Conservation (phyloP, 1,284 basidiomycete species). For the Grifola frondosa region DNA sequence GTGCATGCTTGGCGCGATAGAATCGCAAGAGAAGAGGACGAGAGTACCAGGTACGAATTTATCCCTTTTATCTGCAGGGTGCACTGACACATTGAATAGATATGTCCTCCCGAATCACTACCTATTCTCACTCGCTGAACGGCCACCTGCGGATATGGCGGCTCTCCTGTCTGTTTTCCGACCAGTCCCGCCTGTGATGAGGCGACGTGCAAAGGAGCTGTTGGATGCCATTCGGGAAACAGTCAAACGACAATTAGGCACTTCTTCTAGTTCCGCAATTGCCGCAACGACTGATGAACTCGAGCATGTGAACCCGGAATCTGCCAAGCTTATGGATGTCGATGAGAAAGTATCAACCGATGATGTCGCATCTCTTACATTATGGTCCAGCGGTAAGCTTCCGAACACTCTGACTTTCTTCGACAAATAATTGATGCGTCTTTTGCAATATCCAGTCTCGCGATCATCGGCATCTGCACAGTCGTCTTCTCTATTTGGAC, state of each 20-base stretch:
- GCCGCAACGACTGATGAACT: background rate
- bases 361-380: background rate
- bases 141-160: constrained; percentile 60
- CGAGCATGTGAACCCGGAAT: too few species aligned
- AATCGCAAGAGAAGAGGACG: constrained; percentile 83
- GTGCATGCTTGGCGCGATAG: constrained; percentile 88
- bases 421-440: too few species aligned
- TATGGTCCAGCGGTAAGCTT: constrained; percentile 26
- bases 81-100: constrained; percentile 34
- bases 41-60: constrained; percentile 68
- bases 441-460: too few species aligned
- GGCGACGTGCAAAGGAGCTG: constrained; percentile 60
- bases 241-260: constrained; percentile 36
- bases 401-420: background rate
- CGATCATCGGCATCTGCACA: constrained; percentile 11
- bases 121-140: constrained; percentile 68
- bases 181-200: constrained; percentile 59
- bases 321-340: constrained; percentile 5
- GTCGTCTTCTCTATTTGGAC: constrained; percentile 28
- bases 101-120: constrained; percentile 75
- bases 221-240: constrained; percentile 57
- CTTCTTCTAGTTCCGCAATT: too few species aligned
- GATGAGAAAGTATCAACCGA: constrained; percentile 3
- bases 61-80: constrained; percentile 7
- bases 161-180: constrained; percentile 56